phyloP scores from a whole-genome alignment of 192 early-diverging fungal species.

The Dissophora globulifera region DNA sequence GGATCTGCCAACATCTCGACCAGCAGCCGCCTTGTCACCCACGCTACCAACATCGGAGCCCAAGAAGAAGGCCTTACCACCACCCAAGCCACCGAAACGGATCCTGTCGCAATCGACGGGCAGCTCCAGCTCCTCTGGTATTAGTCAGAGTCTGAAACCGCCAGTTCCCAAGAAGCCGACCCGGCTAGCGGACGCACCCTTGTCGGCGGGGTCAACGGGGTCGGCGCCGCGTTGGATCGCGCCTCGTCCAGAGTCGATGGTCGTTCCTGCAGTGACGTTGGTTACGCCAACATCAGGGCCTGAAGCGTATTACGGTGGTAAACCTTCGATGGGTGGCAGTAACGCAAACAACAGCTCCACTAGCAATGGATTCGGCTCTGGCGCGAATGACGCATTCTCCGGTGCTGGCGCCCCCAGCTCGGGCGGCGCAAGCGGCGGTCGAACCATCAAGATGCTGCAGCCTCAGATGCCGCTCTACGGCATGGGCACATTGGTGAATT shows the following conservation, averaged over 20 bases:
- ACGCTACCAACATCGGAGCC: not conserved
- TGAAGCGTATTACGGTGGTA: slow-evolving; percentile 15
- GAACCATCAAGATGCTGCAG: slow-evolving; percentile 27
- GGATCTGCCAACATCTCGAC: not conserved
- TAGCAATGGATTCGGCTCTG: not conserved
- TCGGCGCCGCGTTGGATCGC: slow-evolving; percentile 47
- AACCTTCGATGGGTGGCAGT: not conserved
- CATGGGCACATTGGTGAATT: slow-evolving; percentile 39
- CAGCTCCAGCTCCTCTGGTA: slow-evolving; percentile 41
- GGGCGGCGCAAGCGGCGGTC: not conserved
- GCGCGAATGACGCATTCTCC: not conserved
- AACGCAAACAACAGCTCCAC: not conserved
- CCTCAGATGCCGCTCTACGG: slow-evolving; percentile 37
- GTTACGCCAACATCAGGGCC: slow-evolving; percentile 9
- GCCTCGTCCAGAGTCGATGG: slow-evolving; percentile 15
- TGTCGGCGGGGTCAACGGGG: too few species aligned
- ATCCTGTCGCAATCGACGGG: slow-evolving; percentile 47
- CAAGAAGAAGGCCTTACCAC: slow-evolving; percentile 23
- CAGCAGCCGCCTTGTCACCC: not conserved
- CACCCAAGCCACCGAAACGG: slow-evolving; percentile 46
- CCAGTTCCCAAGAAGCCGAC: slow-evolving; percentile 47
- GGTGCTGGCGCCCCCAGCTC: not conserved
- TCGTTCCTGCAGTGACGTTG: slow-evolving; percentile 3
- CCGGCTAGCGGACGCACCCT: slow-evolving; percentile 15
- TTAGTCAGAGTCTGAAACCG: slow-evolving; percentile 39